Conservation (phyloP, 1,284 basidiomycete species). For the Xerocomus minutiporus region DNA sequence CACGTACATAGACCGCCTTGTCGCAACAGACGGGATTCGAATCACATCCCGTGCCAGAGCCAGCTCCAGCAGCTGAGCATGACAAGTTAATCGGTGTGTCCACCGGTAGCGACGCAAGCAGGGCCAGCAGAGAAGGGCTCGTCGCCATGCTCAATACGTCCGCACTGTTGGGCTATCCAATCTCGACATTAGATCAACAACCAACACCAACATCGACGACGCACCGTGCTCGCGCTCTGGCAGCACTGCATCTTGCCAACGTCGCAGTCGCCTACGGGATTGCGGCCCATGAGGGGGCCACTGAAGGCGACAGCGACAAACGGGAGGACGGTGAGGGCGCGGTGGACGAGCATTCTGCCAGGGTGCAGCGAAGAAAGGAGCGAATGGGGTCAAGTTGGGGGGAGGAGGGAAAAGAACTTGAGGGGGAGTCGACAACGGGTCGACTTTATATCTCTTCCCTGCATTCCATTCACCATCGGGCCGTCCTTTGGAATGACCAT, state of each 20-base stretch:
- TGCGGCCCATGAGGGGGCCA: conserved; percentile 23
- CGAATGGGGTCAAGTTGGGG: conserved; percentile 17
- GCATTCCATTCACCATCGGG: conserved; percentile 8
- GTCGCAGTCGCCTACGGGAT: conserved; percentile 25
- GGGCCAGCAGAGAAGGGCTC: conserved; percentile 10
- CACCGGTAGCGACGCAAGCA: conserved; percentile 1
- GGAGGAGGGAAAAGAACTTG: conserved; percentile 5
- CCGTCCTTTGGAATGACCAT: neutral
- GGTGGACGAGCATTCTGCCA: conserved; percentile 18
- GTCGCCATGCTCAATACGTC: neutral
- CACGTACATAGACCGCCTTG: conserved; percentile 14
- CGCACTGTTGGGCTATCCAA: conserved; percentile 9
- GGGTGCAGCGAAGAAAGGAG: conserved; percentile 21
- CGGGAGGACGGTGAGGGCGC: conserved; percentile 12
- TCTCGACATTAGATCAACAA: conserved; percentile 5
- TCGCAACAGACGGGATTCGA: conserved; percentile 24
- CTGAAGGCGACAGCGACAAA: conserved; percentile 19
- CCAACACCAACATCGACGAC: neutral
- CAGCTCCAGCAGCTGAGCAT: conserved; percentile 28
- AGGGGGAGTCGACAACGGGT: conserved; percentile 2
- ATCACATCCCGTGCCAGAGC: conserved; percentile 20
- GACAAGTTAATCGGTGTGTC: conserved; percentile 17
- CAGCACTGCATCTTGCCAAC: conserved; percentile 21
- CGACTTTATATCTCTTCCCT: conserved; percentile 18
- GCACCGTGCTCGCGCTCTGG: conserved; percentile 17